Evolutionary conservation across 1,284 basidiomycete genomes (phyloP).

Genomic region (Marasmius fiardii): DNA sequence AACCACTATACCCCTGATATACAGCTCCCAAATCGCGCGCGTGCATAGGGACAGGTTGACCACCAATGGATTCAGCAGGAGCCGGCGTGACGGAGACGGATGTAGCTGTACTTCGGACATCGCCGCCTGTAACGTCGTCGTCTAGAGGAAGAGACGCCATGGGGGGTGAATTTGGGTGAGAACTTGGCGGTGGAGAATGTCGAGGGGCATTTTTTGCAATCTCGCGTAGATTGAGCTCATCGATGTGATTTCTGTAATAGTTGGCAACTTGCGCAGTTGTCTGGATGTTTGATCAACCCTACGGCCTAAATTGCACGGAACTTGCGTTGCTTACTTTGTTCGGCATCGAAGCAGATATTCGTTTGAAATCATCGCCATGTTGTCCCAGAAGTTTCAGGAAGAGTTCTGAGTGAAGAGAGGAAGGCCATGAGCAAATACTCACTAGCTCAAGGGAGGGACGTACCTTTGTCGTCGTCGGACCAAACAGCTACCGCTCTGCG

Average conservation of each 20-base stretch:
- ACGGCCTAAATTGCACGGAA: neutral
- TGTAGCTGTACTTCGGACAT: neutral
- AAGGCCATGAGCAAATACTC: slow-evolving; percentile 15
- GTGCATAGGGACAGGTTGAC: slow-evolving; percentile 2
- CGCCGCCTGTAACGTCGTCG: neutral
- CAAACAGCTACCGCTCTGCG: slow-evolving; percentile 39
- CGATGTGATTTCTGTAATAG: slow-evolving; percentile 53
- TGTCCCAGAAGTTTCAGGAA: slow-evolving; percentile 65
- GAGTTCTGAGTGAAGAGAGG: slow-evolving; percentile 34
- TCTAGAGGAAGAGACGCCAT: slow-evolving; percentile 14
- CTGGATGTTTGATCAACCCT: slow-evolving; percentile 27
- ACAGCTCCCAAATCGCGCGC: neutral
- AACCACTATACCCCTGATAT: slow-evolving; percentile 6
- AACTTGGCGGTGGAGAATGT: neutral
- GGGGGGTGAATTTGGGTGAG: neutral
- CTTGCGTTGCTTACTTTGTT: slow-evolving; percentile 52
- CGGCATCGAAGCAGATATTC: slow-evolving; percentile 70
- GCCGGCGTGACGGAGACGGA: neutral
- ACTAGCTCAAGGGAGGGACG: slow-evolving; percentile 18
- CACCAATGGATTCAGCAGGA: neutral
- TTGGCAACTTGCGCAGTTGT: slow-evolving; percentile 75
- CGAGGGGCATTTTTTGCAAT: slow-evolving; percentile 29
- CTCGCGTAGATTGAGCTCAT: slow-evolving; percentile 42
- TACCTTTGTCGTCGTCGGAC: slow-evolving; percentile 62
- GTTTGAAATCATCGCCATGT: slow-evolving; percentile 74